Base-by-base conservation (phyloP, 345 rosid species). In the Dovyalis caffra region DNA sequence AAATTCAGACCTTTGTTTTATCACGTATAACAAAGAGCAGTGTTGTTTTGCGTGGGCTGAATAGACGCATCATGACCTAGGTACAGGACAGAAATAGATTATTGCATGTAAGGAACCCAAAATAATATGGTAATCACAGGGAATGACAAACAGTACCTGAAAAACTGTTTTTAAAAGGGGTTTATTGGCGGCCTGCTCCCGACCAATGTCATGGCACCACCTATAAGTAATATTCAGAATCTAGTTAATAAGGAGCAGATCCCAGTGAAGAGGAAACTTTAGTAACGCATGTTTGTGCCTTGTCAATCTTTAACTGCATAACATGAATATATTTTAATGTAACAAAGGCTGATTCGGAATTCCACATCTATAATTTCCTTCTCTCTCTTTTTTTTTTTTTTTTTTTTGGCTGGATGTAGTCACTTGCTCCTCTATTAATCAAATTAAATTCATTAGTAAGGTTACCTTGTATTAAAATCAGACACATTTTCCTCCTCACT, bases 161-260 rank as follows among this genome's bases (percentile, higher is more conserved):
- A 81, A 81, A 60, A 81, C 81, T 12, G 81, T 78, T 64, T 81
- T 81, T 15, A 81, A 56, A 71, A 81, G 84, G 37, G 84, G 81
- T 71, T 78, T 81, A 69, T 78, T 78, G 57, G 84, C 81, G 61
- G 84, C 84, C 69, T 81, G 79, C 58, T 81, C 84, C 23, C 81
- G 66, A 37, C 84, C 84, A 74, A 81, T 77, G 70, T 81, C 84
- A 62, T 81, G 92, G 86, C 94, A 92, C 97, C 97, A 92, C 92
- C 94, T 92, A 76, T 26, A 80, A 45, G 64, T 45, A 60, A 66
- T 62, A 77, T 73, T 70, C 69, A 75, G 64, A 45, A 68, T 68
- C 29, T 32, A 43, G 57, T 69, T 77, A 79, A 72, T 20, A 6
- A 21, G n/a, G 23, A 51, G 57, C 8, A 6, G 23, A 51, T 20